Conservation (phyloP, 2,329 filamentous ascomycete species). For the Fusarium sp. region DNA sequence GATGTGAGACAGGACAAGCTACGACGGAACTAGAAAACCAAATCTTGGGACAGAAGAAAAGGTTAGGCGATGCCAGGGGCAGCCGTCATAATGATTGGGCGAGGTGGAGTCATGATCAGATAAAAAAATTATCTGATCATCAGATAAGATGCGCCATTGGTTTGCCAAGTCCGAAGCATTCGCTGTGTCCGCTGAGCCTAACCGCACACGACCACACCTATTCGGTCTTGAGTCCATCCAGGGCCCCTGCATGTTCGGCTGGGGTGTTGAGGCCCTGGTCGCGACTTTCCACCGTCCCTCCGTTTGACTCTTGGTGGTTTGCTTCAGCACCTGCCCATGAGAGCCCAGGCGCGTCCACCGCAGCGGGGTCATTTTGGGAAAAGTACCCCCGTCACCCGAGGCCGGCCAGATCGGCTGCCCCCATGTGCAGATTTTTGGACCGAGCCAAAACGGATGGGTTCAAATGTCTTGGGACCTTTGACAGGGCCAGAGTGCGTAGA, state of each 20-base stretch:
- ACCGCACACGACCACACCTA: background rate
- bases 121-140: slow-evolving; percentile 39
- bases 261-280: background rate
- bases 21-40: background rate
- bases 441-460: background rate
- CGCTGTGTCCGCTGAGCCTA: background rate
- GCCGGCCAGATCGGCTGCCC: slow-evolving; percentile 18
- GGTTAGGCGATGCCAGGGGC: background rate
- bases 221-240: background rate
- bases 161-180: slow-evolving; percentile 14
- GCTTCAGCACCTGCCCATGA: background rate
- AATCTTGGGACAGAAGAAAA: slow-evolving; percentile 2
- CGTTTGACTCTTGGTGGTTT: background rate
- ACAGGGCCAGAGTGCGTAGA: background rate
- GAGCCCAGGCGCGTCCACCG: background rate
- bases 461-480: background rate
- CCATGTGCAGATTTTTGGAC: slow-evolving; percentile 5
- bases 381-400: slow-evolving; percentile 1
- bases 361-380: background rate
- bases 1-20: background rate
- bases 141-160: slow-evolving; percentile 36
- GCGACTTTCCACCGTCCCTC: background rate
- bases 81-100: background rate
- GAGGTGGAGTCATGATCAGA: slow-evolving; percentile 14
- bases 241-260: background rate